Conservation (phyloP, 176 grass and related monocot species). For the Oryza meridionalis region DNA sequence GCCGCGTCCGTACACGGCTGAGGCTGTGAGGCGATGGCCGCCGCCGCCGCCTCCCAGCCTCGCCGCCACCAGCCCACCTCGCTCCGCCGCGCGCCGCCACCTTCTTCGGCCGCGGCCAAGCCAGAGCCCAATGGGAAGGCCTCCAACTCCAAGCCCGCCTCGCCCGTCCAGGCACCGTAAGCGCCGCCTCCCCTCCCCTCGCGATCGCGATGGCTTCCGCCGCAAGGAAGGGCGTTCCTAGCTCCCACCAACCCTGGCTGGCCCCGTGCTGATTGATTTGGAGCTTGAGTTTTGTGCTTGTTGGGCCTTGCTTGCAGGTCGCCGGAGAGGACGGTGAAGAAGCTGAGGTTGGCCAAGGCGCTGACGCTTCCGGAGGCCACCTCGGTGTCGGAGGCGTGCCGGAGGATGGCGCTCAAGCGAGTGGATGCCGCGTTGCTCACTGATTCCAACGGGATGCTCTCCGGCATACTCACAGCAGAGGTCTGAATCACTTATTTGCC, state of each 20-base stretch:
- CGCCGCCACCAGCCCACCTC: slow-evolving; percentile 1
- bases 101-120: not conserved
- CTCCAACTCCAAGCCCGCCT: slow-evolving; percentile 40
- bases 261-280: not conserved
- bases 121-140: slow-evolving; percentile 28
- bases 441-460: slow-evolving; percentile 68
- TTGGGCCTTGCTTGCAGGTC: slow-evolving; percentile 27
- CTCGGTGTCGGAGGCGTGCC: slow-evolving; percentile 63
- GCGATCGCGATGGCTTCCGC: not conserved
- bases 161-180: slow-evolving; percentile 41
- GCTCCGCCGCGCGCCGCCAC: slow-evolving; percentile 3
- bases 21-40: not conserved
- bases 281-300: not conserved
- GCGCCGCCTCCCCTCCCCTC: not conserved
- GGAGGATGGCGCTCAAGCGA: slow-evolving; percentile 66
- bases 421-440: slow-evolving; percentile 80
- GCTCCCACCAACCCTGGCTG: not conserved
- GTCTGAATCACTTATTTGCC: slow-evolving; percentile 25
- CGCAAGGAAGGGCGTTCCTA: not conserved
- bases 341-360: slow-evolving; percentile 62
- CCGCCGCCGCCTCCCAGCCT: not conserved
- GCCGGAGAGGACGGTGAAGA: slow-evolving; percentile 82
- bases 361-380: slow-evolving; percentile 75
- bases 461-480: slow-evolving; percentile 76
- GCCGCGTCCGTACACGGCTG: not conserved